Evolutionary conservation across 805 yeast genomes (phyloP).

Genomic region (Hanseniaspora meyeri): DNA sequence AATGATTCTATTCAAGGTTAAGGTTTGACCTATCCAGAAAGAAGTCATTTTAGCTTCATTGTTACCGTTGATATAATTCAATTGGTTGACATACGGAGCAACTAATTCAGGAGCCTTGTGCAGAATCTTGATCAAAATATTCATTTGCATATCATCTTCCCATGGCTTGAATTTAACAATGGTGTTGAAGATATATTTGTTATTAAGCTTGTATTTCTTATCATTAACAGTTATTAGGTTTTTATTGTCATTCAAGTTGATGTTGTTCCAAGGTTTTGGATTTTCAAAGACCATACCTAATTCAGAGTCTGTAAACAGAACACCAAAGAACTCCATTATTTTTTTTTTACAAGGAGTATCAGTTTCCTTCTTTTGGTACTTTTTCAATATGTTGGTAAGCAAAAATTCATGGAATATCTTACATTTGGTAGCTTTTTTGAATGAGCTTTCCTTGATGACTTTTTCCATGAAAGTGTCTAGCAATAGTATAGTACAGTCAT

Average conservation of each 20-base stretch:
- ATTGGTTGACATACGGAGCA: slow-evolving; percentile 52
- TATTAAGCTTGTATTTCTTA: slow-evolving; percentile 46
- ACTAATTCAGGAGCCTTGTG: slow-evolving; percentile 52
- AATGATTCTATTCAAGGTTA: slow-evolving; percentile 49
- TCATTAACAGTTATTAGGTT: slow-evolving; percentile 34
- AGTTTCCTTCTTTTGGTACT: slow-evolving; percentile 34
- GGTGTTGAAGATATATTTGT: slow-evolving; percentile 52
- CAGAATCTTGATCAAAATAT: slow-evolving; percentile 41
- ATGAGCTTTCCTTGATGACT: slow-evolving; percentile 47
- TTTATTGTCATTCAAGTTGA: slow-evolving; percentile 17
- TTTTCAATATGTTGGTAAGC: slow-evolving; percentile 42
- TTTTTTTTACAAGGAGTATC: slow-evolving; percentile 27
- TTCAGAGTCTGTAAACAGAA: slow-evolving; percentile 38
- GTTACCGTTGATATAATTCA: slow-evolving; percentile 46
- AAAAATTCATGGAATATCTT: slow-evolving; percentile 69
- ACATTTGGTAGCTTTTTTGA: slow-evolving; percentile 58
- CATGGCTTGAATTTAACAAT: slow-evolving; percentile 64
- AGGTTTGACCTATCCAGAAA: slow-evolving; percentile 69
- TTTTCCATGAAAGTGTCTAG: slow-evolving; percentile 37
- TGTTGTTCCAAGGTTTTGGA: slow-evolving; percentile 42
- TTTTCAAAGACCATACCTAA: slow-evolving; percentile 36
- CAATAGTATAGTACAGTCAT: slow-evolving; percentile 30
- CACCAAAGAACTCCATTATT: slow-evolving; percentile 37
- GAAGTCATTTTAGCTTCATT: slow-evolving; percentile 72
- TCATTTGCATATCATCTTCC: slow-evolving; percentile 56